Percentiles rank a stretch among this genome's conserved stretches.
Conservation (phyloP, 441 rosid species). For the Pelargonium fulgidum region DNA sequence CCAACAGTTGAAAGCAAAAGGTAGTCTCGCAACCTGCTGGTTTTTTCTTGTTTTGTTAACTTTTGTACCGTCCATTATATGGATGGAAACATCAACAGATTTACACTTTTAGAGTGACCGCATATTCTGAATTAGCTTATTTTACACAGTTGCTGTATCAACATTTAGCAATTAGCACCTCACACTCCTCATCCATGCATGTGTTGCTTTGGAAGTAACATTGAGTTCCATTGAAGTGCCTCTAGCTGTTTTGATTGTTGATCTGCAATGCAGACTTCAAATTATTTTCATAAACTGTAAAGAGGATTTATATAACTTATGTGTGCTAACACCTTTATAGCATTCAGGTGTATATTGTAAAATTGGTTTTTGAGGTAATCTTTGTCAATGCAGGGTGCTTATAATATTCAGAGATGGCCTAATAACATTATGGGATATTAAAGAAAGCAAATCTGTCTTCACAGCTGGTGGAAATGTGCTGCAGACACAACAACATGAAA, state of each 20-base stretch:
- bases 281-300: background rate
- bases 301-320: background rate
- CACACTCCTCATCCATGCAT: too few relatives aligned
- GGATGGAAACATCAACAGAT: background rate
- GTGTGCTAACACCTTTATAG: background rate
- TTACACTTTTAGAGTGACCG: background rate
- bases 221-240: background rate
- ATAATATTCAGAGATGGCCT: conserved; percentile 64
- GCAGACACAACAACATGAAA: conserved; percentile 48
- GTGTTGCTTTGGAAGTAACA: too few relatives aligned
- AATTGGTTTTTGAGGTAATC: background rate
- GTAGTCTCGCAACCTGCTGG: conserved; percentile 28
- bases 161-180: background rate
- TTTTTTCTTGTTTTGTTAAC: conserved; percentile 3
- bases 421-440: conserved; percentile 63
- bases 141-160: background rate
- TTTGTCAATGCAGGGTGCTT: conserved; percentile 49
- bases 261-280: background rate
- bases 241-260: background rate
- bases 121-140: background rate
- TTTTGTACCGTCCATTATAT: background rate
- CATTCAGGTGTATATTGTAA: background rate
- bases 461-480: conserved; percentile 51
- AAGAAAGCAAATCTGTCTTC: conserved; percentile 54
- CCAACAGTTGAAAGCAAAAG: conserved; percentile 81